Base-by-base conservation (phyloP, 2,329 filamentous ascomycete genomes). In the Pyrenophora graminea region DNA sequence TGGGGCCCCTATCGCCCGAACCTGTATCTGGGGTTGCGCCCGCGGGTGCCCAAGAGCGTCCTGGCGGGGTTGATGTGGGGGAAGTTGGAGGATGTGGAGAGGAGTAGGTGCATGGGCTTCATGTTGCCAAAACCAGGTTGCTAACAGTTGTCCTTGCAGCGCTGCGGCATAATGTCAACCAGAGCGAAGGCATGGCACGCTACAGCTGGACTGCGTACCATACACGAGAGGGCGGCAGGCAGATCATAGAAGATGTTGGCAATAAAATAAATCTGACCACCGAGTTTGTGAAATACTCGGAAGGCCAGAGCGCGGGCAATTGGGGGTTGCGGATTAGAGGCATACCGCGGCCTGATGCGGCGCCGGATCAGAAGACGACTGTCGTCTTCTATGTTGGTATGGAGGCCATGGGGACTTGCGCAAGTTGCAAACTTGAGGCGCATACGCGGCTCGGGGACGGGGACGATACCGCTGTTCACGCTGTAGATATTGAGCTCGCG, bases 191-290 rank as follows among this genome's bases (percentile, higher is more conserved):
- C 59, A 96, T 97, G 84, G 87, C 85, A 37, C 92, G 92, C 41
- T 97, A 97, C 72, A 93, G 93, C 55, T 99, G 94, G 93, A 91
- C 96, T 63, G 89, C 94, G 70, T 99, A 95, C 74, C 92, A 97
- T 75, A 85, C 90, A 27, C 82, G 93, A 50, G 86, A 80, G 45
- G 94, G 93, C 53, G 94, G 93, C 41, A 80, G 88, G 15, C 90
- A 97, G 74, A 88, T 88, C 1, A 92, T 97, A 49, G 89, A 93
- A 67, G 94, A 97, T 70, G 85, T 85, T 44, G 86, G 84, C 37
- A 97, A 97, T 75, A 83, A 83, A 45, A 82, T 97, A 56, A 91
- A 97, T 75, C 82, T 97, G 55, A 94, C 89, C 7, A 96, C 93
- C 21, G 88, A 89, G 36, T 96, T 97, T 74, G 85, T 96, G 68